These are phyloP conservation scores for Solanum chacoense DNA, from an alignment of 305 asterid genomes.

Conservation along the genomic window DNA sequence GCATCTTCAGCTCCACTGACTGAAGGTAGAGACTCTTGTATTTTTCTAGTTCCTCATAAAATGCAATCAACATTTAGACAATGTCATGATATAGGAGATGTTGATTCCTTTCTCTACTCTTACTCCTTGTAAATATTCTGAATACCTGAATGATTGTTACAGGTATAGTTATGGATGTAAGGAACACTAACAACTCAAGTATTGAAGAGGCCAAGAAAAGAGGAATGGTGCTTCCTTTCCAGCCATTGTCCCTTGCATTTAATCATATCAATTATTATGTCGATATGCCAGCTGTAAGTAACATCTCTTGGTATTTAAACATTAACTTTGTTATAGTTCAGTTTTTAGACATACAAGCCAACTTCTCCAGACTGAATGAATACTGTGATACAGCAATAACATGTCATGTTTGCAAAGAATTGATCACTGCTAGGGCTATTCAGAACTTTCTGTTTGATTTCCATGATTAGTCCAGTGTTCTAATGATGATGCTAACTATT, in stretches of 20 bases:
- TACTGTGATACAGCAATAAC: no score
- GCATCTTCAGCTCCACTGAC: conserved; percentile 26
- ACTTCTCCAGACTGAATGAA: no score
- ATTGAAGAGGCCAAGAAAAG: conserved; percentile 20
- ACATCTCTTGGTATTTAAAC: background rate
- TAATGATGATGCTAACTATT: background rate
- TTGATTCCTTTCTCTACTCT: background rate
- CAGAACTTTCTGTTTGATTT: background rate
- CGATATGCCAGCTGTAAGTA: conserved; percentile 92
- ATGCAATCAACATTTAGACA: background rate
- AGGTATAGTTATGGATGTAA: conserved; percentile 33
- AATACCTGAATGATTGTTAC: conserved; percentile 10
- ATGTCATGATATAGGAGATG: background rate
- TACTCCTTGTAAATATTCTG: background rate
- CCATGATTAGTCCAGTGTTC: background rate
- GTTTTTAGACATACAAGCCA: background rate
- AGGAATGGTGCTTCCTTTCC: conserved; percentile 96
- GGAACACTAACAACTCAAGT: conserved; percentile 18
- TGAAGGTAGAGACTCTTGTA: conserved; percentile 25
- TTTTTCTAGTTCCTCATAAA: background rate
- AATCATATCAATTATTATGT: conserved; percentile 77
- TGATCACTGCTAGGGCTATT: background rate
- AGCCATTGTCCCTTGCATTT: conserved; percentile 72
- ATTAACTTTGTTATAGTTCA: background rate
- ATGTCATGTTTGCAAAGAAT: no score